Conservation (phyloP, 192 early-diverging fungal genomes). For the Podila minutissima region DNA sequence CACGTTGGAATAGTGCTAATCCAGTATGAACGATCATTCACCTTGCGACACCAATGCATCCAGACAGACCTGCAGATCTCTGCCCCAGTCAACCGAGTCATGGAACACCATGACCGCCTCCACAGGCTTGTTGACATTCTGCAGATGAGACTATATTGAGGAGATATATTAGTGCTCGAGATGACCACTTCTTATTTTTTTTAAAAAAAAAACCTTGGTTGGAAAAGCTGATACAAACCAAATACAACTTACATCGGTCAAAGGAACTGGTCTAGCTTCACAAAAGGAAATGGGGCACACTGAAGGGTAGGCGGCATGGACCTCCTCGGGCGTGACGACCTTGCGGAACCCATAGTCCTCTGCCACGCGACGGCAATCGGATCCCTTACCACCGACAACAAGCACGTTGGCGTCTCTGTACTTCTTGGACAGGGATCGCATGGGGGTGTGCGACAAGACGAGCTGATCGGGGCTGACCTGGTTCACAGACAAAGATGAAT, state of each 20-base stretch:
- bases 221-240: conserved; percentile 71
- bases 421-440: conserved; percentile 69
- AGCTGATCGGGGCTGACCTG: conserved; percentile 72
- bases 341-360: conserved; percentile 69
- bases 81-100: conserved; percentile 89
- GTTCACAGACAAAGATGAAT: conserved; percentile 7
- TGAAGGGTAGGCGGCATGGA: conserved; percentile 72
- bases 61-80: conserved; percentile 82
- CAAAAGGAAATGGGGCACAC: conserved; percentile 29
- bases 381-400: conserved; percentile 75
- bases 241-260: conserved; percentile 45
- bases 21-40: not conserved
- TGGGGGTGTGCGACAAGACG: conserved; percentile 89
- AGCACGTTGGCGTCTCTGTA: conserved; percentile 75
- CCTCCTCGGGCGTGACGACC: conserved; percentile 66
- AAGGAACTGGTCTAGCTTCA: conserved; percentile 12
- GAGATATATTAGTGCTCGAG: too few species aligned
- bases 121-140: conserved; percentile 63
- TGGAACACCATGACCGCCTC: conserved; percentile 85
- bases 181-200: not conserved
- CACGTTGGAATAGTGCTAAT: too few species aligned
- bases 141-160: conserved; percentile 24
- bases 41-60: conserved; percentile 65
- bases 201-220: not conserved
- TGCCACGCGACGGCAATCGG: conserved; percentile 70